Evolutionary conservation across 176 grass and related monocot species (phyloP).

Genomic region (Triticum dicoccoides): DNA sequence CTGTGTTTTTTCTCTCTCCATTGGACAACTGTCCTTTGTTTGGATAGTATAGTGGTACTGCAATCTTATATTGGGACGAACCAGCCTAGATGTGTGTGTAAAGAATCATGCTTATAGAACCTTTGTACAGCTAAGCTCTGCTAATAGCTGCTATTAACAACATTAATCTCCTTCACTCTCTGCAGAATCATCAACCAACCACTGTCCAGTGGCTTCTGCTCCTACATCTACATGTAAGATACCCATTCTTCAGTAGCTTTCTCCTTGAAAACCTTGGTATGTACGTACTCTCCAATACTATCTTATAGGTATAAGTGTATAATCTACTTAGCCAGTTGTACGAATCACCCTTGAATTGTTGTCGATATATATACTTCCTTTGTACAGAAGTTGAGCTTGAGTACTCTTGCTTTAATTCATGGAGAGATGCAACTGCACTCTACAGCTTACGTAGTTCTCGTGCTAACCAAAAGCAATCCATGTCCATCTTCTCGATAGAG

Average conservation of each 20-base stretch:
- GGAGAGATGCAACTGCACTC: background rate
- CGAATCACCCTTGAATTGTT: background rate
- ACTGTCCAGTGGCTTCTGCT: background rate
- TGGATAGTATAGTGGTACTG: constrained; percentile 13
- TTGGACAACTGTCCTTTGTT: constrained; percentile 31
- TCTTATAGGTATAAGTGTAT: background rate
- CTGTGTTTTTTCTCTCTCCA: constrained; percentile 18
- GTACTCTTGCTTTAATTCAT: background rate
- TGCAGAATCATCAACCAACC: background rate
- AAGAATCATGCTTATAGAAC: constrained; percentile 34
- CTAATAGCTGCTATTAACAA: constrained; percentile 31
- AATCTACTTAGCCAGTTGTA: background rate
- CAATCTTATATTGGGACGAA: constrained; percentile 28
- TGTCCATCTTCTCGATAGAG: background rate
- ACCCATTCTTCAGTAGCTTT: background rate
- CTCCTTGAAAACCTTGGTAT: background rate
- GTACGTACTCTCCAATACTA: background rate
- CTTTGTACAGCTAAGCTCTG: constrained; percentile 36
- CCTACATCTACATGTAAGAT: background rate
- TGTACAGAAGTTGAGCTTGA: background rate
- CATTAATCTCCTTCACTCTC: constrained; percentile 1
- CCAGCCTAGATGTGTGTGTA: constrained; percentile 48
- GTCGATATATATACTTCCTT: background rate
- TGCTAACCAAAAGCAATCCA: background rate
- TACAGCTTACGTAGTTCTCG: background rate